Evolutionary conservation across 352 stramenopile genomes (phyloP), one percentile per base, ranked within the genome.

Genomic region (Phytophthora foliorum): DNA sequence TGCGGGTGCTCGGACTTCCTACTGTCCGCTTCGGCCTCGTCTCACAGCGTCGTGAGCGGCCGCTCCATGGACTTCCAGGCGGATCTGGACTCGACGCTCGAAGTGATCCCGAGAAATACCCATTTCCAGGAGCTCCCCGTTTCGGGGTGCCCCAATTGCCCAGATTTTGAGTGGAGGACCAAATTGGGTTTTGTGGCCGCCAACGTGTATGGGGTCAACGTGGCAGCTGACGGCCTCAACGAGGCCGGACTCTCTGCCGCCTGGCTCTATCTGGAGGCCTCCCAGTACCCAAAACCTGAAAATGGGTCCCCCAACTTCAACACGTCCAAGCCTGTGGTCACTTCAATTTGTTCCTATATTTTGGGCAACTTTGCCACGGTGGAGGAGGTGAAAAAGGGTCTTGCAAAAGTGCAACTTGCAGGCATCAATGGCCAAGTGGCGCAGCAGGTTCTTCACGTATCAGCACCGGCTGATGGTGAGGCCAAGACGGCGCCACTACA

Each of bases 361-460:
- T 67, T 94, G 48, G 84, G 86, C 34, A 91, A 91, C 60, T 94
- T 82, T 55, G 82, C 70, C 1, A 84, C 71, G 0, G 82, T 92
- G 21, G 75, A 82, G 2, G 86, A 92, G 52, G 84, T 91, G 16
- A 77, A 80, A 29, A 53, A 32, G 6, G 83, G 80, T 8, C 64
- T 94, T 4, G 51, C 78, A 38, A 55, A 66, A 2, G 63, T 94
- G 60, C 79, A 93, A 59, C 64, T 93, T 31, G 86, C 78, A 4
- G 83, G 87, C 24, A 74, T 78, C 42, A 72, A 88, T 42, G 77
- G 77, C 5, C 65, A 72, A 48, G 57, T 88, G 22, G 64, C 56
- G 9, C 42, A 56, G 21, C 22, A 63, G 11, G 24, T 76, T 45
- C 73, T 72, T 24, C 49, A 75, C 31, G 55, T 75, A 1, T 42